phyloP scores from a whole-genome alignment of 169 alveolate species.

The Eimeria sp. region DNA sequence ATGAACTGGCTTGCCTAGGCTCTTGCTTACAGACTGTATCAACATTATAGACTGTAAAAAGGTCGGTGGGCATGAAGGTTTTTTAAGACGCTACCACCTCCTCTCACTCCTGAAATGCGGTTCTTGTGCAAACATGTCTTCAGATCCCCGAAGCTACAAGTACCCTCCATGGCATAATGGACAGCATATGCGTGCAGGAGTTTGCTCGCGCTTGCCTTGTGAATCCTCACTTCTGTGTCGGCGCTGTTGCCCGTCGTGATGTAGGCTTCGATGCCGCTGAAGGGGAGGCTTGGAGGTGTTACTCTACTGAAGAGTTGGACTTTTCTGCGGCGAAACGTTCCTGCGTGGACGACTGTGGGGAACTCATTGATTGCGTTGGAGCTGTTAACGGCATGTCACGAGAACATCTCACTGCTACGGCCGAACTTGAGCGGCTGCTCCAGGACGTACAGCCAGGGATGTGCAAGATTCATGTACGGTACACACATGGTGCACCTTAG shows the following conservation, averaged over 20 bases:
- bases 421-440: neutral
- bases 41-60: neutral
- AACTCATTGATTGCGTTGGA: slow-evolving; percentile 11
- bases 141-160: slow-evolving; percentile 28
- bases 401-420: neutral
- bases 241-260: slow-evolving; percentile 35
- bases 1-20: neutral
- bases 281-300: slow-evolving; percentile 58
- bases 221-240: slow-evolving; percentile 40
- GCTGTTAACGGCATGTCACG: neutral
- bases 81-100: neutral
- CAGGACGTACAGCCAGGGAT: neutral
- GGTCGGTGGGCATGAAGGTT: neutral
- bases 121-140: neutral
- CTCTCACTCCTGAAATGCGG: neutral
- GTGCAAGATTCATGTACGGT: slow-evolving; percentile 28
- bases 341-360: slow-evolving; percentile 40
- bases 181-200: neutral
- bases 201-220: slow-evolving; percentile 4
- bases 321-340: neutral
- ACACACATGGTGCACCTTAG: neutral
- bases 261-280: neutral
- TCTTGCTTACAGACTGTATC: too few species aligned
- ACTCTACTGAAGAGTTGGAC: neutral
- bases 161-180: neutral